phyloP scores from a whole-genome alignment of 495 filamentous ascomycete species.

The Tuber calosporum region DNA sequence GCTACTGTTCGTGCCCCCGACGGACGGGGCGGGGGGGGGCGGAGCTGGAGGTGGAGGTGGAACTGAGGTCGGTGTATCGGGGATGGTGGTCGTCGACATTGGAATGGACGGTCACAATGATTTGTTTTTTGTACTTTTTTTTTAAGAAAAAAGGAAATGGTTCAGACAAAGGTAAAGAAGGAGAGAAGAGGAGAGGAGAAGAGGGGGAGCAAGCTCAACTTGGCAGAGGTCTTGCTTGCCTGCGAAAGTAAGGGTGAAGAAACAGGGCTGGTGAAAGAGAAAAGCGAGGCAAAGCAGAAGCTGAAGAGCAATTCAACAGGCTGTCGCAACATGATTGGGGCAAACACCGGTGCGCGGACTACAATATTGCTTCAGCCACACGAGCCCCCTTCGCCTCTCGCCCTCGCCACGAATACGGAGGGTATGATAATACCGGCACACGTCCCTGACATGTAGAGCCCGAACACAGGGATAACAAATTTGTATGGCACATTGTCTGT shows the following conservation, averaged over 20 bases:
- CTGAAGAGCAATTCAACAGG: neutral
- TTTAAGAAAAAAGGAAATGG: conserved; percentile 6
- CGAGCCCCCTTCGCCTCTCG: neutral
- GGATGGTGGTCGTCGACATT: conserved; percentile 27
- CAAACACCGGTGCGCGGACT: neutral
- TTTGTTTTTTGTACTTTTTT: neutral
- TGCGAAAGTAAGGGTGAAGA: neutral
- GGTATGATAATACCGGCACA: too few relatives aligned
- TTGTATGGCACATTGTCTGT: too few relatives aligned
- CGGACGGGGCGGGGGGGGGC: conserved; percentile 23
- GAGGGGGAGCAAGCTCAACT: conserved; percentile 1
- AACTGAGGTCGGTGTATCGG: conserved; percentile 4
- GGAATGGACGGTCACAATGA: conserved; percentile 13
- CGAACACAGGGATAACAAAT: too few relatives aligned
- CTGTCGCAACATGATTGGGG: neutral
- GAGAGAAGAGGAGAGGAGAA: neutral
- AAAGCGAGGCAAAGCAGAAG: neutral
- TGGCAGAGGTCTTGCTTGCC: conserved; percentile 1
- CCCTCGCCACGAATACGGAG: too few relatives aligned
- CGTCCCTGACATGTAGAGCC: too few relatives aligned
- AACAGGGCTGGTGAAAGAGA: neutral
- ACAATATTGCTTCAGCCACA: neutral
- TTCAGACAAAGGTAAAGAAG: neutral
- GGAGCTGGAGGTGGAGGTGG: conserved; percentile 12
- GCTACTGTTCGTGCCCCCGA: conserved; percentile 10